Conservation (phyloP, 345 rosid genomes). For the Stellera chamaejasme region DNA sequence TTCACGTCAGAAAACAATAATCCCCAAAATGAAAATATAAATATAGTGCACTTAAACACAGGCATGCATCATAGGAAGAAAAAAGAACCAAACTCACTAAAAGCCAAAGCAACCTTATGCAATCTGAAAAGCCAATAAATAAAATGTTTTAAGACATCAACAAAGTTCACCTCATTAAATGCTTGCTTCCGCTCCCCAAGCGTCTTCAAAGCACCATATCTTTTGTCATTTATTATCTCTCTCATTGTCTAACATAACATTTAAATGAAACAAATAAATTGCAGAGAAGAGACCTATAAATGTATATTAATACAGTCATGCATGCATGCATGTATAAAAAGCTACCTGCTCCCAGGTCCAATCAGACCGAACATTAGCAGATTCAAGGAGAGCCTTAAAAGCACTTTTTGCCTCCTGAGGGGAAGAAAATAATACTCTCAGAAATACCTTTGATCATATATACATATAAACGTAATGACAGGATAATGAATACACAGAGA, state of each 20-base stretch:
- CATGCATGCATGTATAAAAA: neutral
- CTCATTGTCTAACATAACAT: slow-evolving; percentile 53
- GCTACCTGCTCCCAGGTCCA: slow-evolving; percentile 99
- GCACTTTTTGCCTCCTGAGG: slow-evolving; percentile 94
- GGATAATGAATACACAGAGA: neutral
- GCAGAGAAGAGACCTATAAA: slow-evolving; percentile 9
- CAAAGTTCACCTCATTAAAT: slow-evolving; percentile 76
- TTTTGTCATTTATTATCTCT: slow-evolving; percentile 79
- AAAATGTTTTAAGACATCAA: neutral
- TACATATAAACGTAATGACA: neutral
- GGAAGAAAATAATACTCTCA: slow-evolving; percentile 6
- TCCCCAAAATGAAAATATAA: neutral
- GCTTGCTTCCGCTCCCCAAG: slow-evolving; percentile 98
- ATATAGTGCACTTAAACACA: neutral
- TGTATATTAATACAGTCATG: neutral
- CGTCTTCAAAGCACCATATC: slow-evolving; percentile 86
- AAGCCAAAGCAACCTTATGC: slow-evolving; percentile 3
- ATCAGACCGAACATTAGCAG: slow-evolving; percentile 80
- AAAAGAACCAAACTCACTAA: slow-evolving; percentile 1
- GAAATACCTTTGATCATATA: neutral
- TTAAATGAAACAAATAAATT: slow-evolving; percentile 14
- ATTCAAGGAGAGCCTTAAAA: slow-evolving; percentile 88
- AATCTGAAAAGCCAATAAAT: neutral
- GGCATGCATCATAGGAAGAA: slow-evolving; percentile 4
- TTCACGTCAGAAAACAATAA: slow-evolving; percentile 8